Conservation (phyloP, 345 rosid genomes). For the Zanthoxylum bungeanum region DNA sequence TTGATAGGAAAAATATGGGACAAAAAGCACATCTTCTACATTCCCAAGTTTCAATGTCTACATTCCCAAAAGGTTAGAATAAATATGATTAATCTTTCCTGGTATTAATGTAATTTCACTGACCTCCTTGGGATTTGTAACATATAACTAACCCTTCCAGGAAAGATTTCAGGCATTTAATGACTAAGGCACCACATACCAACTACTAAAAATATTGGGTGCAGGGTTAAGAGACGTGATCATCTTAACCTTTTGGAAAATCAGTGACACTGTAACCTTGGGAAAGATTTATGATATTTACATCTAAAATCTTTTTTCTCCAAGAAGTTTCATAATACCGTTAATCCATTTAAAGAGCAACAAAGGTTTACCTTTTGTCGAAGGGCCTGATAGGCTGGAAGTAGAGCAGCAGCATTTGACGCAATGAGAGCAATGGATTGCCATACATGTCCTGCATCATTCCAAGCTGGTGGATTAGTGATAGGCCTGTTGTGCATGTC, state of each 20-base stretch:
- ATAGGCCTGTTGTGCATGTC: not conserved
- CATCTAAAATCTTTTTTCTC: not conserved
- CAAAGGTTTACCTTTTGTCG: constrained; percentile 63
- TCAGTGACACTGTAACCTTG: not conserved
- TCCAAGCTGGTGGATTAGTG: constrained; percentile 21
- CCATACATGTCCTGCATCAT: constrained; percentile 62
- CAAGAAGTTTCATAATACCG: not conserved
- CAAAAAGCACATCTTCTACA: too few relatives aligned
- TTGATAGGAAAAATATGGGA: not conserved
- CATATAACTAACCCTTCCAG: not conserved
- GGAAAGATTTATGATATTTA: not conserved
- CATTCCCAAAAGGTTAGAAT: not conserved
- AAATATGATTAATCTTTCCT: not conserved
- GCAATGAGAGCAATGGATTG: constrained; percentile 83
- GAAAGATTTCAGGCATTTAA: not conserved
- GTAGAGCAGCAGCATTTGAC: constrained; percentile 81
- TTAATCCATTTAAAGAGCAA: not conserved
- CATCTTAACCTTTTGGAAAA: constrained; percentile 1
- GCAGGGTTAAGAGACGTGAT: not conserved
- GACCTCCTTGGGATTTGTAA: not conserved
- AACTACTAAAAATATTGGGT: not conserved
- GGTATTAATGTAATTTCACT: not conserved
- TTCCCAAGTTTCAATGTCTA: not conserved
- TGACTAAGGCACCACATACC: not conserved
- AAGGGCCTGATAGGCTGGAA: constrained; percentile 90